Base-by-base conservation (phyloP, 2,329 filamentous ascomycete genomes). In the Hypoxylon sp. region DNA sequence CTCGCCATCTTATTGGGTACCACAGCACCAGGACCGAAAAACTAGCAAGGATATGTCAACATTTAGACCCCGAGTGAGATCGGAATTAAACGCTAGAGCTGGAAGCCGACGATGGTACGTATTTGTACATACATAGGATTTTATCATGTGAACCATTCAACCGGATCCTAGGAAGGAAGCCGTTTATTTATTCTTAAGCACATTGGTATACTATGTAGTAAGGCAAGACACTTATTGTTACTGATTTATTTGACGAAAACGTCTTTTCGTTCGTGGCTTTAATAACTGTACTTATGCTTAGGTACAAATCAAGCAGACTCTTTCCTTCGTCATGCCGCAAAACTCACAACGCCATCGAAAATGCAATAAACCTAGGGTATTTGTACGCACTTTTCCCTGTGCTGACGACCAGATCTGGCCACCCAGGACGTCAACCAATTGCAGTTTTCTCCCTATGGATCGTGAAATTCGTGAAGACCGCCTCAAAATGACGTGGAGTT, bases 311-410 rank as follows among this genome's bases (percentile, higher is more conserved):
- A n/a, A n/a, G n/a, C n/a, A n/a, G n/a, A n/a, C n/a, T n/a, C n/a
- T n/a, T n/a, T n/a, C n/a, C n/a, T n/a, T n/a, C n/a, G n/a, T n/a
- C n/a, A n/a, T 43, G 17, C 21, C 17, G 30, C 26, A 25, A 16
- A 56, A 49, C 37, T 27, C 16, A 40, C 37, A 54, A 51, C 46
- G 38, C 51, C 51, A 30, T 19, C 46, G 34, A 48, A 52, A 57
- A 55, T 55, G 46, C 46, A 51, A 48, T n/a, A 19, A 38, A 23
- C 11, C 16, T 37, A 15, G 47, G 51, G 51, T 55, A 57, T 54
- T 55, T 30, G 37, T 12, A 42, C 15, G 20, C 17, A 16, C n/a
- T 19, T 31, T 26, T 35, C 19, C 38, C 7, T 13, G 21, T 30
- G n/a, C 42, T 4, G 16, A 23, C 20, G 11, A 25, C 23, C 25